Conservation (phyloP, 2,329 filamentous ascomycete genomes). For the Biscogniauxia marginata region DNA sequence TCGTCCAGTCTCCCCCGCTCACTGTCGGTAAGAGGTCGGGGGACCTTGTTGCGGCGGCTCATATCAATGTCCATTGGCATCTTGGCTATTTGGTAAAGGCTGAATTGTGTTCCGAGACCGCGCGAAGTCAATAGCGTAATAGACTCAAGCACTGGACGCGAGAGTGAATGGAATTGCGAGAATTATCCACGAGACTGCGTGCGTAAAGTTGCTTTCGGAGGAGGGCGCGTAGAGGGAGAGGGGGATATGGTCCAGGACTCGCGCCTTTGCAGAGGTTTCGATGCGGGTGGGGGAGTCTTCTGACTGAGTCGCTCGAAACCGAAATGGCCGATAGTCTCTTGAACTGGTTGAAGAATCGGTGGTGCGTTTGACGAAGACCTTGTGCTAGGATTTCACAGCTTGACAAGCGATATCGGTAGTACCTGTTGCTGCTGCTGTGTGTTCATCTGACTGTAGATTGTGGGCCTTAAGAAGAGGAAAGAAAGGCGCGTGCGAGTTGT, state of each 20-base stretch:
- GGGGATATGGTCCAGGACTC: too few species aligned
- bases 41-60: constrained; percentile 81
- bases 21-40: constrained; percentile 73
- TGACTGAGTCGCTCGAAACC: too few species aligned
- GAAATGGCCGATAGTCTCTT: too few species aligned
- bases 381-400: too few species aligned
- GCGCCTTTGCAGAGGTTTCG: too few species aligned
- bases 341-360: too few species aligned
- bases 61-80: constrained; percentile 67
- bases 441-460: background rate
- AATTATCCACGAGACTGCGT: background rate
- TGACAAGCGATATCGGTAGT: background rate
- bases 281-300: too few species aligned
- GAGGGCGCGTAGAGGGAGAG: background rate
- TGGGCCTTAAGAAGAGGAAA: background rate
- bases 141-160: background rate
- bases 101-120: background rate
- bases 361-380: too few species aligned
- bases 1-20: constrained; percentile 86
- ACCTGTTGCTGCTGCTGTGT: background rate
- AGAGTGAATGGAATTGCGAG: background rate
- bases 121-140: background rate
- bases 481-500: background rate
- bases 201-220: background rate
- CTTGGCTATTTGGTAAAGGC: background rate